Conservation (phyloP, 208 protist species). For the Acanthamoeba castellanii region DNA sequence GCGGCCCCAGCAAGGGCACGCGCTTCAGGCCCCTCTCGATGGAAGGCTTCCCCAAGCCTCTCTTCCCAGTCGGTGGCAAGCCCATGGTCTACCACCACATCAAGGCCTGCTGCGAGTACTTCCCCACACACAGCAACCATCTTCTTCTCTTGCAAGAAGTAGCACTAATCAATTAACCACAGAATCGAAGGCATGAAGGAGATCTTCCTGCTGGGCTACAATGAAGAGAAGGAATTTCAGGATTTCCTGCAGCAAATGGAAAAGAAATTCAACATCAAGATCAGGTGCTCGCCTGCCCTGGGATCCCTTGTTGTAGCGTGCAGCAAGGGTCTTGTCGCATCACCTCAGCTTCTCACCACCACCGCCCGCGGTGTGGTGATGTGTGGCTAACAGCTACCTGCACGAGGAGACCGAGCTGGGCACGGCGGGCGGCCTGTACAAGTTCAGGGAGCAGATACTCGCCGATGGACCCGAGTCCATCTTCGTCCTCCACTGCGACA, state of each 20-base stretch:
- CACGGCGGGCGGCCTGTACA: constrained; percentile 83
- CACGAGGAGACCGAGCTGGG: constrained; percentile 80
- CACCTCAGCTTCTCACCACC: not conserved
- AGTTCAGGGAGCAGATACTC: constrained; percentile 80
- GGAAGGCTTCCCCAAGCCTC: constrained; percentile 82
- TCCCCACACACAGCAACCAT: not conserved
- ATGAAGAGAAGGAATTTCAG: constrained; percentile 77
- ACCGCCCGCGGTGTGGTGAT: not conserved
- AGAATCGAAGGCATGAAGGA: constrained; percentile 77
- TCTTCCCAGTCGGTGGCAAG: constrained; percentile 85
- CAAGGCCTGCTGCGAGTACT: constrained; percentile 71
- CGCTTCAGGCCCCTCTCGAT: constrained; percentile 85
- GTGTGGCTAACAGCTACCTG: constrained; percentile 75
- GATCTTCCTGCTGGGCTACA: constrained; percentile 85
- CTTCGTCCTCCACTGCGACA: constrained; percentile 85
- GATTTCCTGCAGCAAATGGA: constrained; percentile 80
- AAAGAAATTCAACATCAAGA: constrained; percentile 78
- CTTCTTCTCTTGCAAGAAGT: too few relatives aligned
- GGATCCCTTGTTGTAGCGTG: not conserved
- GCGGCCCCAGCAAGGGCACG: constrained; percentile 86
- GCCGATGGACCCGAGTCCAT: constrained; percentile 77
- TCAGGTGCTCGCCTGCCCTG: constrained; percentile 4
- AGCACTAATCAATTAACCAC: too few relatives aligned
- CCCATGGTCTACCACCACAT: constrained; percentile 86
- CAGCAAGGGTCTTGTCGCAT: not conserved